phyloP scores from a whole-genome alignment of 2,329 filamentous ascomycete species.

The Dactylellina parvicollis region DNA sequence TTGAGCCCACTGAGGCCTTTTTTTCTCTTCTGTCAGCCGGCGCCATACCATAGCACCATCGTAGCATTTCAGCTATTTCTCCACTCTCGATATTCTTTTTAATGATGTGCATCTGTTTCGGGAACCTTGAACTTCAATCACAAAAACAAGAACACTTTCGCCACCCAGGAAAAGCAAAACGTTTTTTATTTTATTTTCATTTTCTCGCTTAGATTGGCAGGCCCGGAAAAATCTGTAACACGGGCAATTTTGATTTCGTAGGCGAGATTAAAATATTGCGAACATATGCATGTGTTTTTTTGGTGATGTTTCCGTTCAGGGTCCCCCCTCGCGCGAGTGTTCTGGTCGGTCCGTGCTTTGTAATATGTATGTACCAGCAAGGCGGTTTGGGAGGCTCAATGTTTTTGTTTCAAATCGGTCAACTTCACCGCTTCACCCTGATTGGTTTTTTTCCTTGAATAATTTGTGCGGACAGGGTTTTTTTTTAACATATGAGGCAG shows the following conservation, averaged over 20 bases:
- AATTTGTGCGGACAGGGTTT: too few species aligned
- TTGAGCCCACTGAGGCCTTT: background rate
- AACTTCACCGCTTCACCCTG: too few species aligned
- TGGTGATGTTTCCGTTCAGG: background rate
- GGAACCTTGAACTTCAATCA: too few species aligned
- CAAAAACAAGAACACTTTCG: background rate
- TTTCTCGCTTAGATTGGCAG: conserved; percentile 34
- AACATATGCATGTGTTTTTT: background rate
- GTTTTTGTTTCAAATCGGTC: too few species aligned
- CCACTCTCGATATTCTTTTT: background rate
- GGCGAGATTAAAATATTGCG: conserved; percentile 39
- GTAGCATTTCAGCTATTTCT: background rate
- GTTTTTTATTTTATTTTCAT: background rate
- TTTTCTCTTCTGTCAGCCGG: background rate
- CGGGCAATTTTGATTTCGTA: conserved; percentile 21
- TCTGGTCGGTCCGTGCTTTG: conserved; percentile 14
- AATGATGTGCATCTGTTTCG: too few species aligned
- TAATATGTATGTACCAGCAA: conserved; percentile 10
- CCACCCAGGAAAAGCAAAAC: conserved; percentile 12
- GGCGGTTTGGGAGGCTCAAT: conserved; percentile 16
- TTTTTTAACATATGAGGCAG: too few species aligned
- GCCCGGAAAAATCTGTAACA: conserved; percentile 27
- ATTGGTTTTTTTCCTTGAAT: too few species aligned
- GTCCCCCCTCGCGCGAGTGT: background rate
- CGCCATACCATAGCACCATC: background rate